These are phyloP conservation scores for Zarea fungicola DNA, from an alignment of 2,329 filamentous ascomycete genomes.

Conservation along the genomic window DNA sequence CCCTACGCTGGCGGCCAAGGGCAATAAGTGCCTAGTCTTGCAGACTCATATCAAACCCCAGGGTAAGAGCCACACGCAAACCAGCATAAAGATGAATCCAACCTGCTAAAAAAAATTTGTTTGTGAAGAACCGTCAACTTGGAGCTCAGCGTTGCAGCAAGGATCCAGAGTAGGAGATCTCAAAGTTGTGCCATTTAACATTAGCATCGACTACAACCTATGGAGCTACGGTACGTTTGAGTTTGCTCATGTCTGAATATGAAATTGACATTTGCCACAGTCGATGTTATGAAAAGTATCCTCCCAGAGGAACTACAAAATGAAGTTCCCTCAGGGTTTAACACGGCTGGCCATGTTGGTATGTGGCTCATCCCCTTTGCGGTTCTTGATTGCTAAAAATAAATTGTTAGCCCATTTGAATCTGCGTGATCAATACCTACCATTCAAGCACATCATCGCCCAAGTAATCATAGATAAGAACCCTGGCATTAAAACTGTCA, in stretches of 20 bases:
- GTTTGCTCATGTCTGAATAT: not conserved
- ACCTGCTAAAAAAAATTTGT: no score
- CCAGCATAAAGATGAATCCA: no score
- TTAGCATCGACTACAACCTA: constrained; percentile 75
- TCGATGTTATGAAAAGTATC: constrained; percentile 77
- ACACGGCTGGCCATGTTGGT: constrained; percentile 82
- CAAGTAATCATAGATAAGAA: constrained; percentile 90
- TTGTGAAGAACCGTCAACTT: constrained; percentile 55
- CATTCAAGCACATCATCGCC: constrained; percentile 82
- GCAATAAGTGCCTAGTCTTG: constrained; percentile 58
- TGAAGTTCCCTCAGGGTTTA: constrained; percentile 82
- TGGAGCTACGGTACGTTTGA: constrained; percentile 77
- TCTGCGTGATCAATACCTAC: constrained; percentile 73
- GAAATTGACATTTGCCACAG: constrained; percentile 35
- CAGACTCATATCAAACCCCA: constrained; percentile 49
- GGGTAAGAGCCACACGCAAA: constrained; percentile 35
- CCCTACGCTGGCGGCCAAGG: constrained; percentile 43
- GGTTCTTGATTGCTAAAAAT: not conserved
- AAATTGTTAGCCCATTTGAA: constrained; percentile 71
- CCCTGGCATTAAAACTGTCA: constrained; percentile 73
- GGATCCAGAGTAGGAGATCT: constrained; percentile 65
- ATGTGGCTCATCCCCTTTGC: constrained; percentile 25
- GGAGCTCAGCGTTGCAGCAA: constrained; percentile 65
- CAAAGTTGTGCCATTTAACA: constrained; percentile 66
- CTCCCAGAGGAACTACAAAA: constrained; percentile 74